Evolutionary conservation across 2,329 filamentous ascomycete genomes (phyloP), one percentile per base, ranked within the genome.

Genomic region (Talaromyces verruculosus): DNA sequence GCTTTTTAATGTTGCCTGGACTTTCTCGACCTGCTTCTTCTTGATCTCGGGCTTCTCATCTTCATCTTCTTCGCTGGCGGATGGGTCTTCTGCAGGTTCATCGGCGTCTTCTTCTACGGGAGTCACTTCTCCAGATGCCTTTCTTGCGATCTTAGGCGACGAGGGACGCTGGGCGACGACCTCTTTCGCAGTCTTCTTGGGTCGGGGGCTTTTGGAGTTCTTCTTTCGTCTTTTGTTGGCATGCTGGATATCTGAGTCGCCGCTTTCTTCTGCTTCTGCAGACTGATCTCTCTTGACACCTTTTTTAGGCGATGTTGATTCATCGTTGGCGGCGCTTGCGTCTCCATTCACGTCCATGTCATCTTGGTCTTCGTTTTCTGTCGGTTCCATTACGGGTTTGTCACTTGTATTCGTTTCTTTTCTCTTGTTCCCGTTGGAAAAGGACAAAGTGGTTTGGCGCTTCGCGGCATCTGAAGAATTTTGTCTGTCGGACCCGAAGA

Each of bases 371-470:
- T 59, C 61, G 37, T 76, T 72, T 28, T 67, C 66, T 19, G 64
- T 35, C 15, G 60, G 35, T 78, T 72, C 28, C 67, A 8, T 19
- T 1, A 22, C 43, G 8, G 45, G 1, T 68, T 75, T 73, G 57
- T 71, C 70, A 51, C 74, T 67, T 7, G 68, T 74, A 19, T 71
- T 72, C 61, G 71, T 68, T 41, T 73, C 73, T 35, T 76, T 71
- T 66, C 76, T 78, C 57, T 87, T 88, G 59, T 87, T 88, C 49
- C 72, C 73, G 49, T 73, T 64, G 41, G 88, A 87, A 74, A 96
- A 96, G 0, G 90, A 85, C 45, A 96, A 81, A 71, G 89, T 95
- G 0, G 91, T 89, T 77, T 97, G 92, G 76, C 92, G 90, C 43
- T 85, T 84, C 13, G 87, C 86, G 19, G 85, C 81, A 55, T 76